A percentile compares a stretch with the other conserved stretches of the same genome.
Evolutionary conservation across 2,329 filamentous ascomycete species (phyloP).

Genomic region (Colletotrichum neosansevieriae): DNA sequence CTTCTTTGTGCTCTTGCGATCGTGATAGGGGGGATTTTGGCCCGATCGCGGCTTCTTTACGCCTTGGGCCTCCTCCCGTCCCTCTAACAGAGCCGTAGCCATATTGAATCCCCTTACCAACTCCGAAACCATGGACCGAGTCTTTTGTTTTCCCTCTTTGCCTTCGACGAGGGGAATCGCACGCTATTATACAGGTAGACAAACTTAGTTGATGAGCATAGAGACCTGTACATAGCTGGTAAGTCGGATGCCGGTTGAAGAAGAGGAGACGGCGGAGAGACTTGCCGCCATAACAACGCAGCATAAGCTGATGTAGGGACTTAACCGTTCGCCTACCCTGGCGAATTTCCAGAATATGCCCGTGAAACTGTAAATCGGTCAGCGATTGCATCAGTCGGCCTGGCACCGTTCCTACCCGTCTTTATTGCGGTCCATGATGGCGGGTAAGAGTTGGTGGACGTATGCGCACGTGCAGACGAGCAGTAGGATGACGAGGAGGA

Average conservation of each 20-base stretch:
- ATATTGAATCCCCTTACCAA: slow-evolving; percentile 33
- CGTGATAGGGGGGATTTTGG: not conserved
- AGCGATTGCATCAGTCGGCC: slow-evolving; percentile 14
- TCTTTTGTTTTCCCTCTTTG: slow-evolving; percentile 2
- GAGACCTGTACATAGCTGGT: slow-evolving; percentile 22
- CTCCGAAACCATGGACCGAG: slow-evolving; percentile 34
- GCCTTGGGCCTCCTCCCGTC: slow-evolving; percentile 23
- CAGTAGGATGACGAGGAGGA: slow-evolving; percentile 92
- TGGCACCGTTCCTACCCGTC: slow-evolving; percentile 72
- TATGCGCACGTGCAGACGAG: slow-evolving; percentile 97
- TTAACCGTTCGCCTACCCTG: slow-evolving; percentile 90
- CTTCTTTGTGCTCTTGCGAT: slow-evolving; percentile 6
- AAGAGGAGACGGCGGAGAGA: slow-evolving; percentile 33
- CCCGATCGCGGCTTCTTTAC: slow-evolving; percentile 7
- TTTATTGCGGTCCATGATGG: slow-evolving; percentile 93
- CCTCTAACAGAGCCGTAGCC: slow-evolving; percentile 29
- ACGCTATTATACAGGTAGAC: slow-evolving; percentile 6
- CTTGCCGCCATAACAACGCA: slow-evolving; percentile 93
- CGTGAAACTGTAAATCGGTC: slow-evolving; percentile 66
- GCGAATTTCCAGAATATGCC: slow-evolving; percentile 98
- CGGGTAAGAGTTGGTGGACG: slow-evolving; percentile 88
- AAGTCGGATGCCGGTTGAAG: not conserved
- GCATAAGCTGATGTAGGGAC: slow-evolving; percentile 94
- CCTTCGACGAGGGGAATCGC: slow-evolving; percentile 7
- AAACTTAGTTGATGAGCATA: slow-evolving; percentile 29